Base-by-base conservation (phyloP, 2,329 filamentous ascomycete genomes). In the Eutypella sp. region DNA sequence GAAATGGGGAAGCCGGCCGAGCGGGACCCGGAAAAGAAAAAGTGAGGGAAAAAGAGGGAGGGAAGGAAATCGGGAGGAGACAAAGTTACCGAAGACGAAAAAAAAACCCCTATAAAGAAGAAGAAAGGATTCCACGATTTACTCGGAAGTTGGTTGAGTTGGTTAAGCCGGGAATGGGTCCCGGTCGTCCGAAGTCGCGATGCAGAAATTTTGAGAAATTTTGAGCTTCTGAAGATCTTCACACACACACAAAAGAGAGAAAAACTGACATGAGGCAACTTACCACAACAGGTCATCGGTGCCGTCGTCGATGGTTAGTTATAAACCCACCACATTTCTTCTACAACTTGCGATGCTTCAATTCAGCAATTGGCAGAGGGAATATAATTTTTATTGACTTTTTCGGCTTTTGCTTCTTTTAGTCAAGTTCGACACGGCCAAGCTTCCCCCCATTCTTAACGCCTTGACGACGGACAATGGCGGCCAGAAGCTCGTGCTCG, bases 381-480 rank as follows among this genome's bases (percentile, higher is more conserved):
- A 38, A 23, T 11, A 45, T 25, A 38, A 24, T 19, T 37, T 43
- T 18, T 47, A 53, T 52, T 63, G 46, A 62, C 60, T 33, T 45
- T 54, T n/a, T n/a, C n/a, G n/a, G n/a, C n/a, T n/a, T n/a, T n/a
- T n/a, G n/a, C 47, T 57, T 57, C 57, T 56, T 65, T 62, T 70
- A 96, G 92, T 96, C 74, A 97, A 97, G 81, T 97, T 97, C 79
- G 89, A 96, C 68, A 81, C 78, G 62, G 87, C 92, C 58, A 88
- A 92, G 77, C 88, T 99, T 59, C 93, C 93, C 64, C 75, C 91
- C 61, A 99, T 99, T 84, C 85, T 97, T 70, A 97, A 99, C 78
- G 93, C 93, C 69, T 81, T 99, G 67, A 84, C 86, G 74, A 95
- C 89, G 64, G 74, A 83, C 61, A 97, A 97, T 79, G 85, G 87